Percentiles rank a stretch among this genome's conserved stretches.
phyloP scores from a whole-genome alignment of 768 basidiomycete species.

The Suillus paluster region DNA sequence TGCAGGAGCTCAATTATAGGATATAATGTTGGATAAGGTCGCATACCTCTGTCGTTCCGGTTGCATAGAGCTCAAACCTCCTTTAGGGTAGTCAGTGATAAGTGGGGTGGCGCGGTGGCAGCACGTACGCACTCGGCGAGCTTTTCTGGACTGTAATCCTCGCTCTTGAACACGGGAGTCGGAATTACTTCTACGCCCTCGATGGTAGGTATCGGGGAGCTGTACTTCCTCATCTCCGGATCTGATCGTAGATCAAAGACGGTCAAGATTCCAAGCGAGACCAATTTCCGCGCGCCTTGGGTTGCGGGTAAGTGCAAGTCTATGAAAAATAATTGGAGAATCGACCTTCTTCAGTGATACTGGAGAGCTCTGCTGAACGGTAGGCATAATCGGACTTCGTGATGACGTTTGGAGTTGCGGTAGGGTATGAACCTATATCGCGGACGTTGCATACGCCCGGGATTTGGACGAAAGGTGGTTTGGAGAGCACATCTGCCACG shows the following conservation, averaged over 20 bases:
- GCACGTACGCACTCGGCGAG: slow-evolving; percentile 79
- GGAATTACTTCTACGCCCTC: slow-evolving; percentile 65
- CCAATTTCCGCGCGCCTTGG: slow-evolving; percentile 63
- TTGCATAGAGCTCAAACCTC: slow-evolving; percentile 68
- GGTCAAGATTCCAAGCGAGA: slow-evolving; percentile 62
- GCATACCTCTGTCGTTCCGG: slow-evolving; percentile 75
- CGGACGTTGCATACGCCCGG: slow-evolving; percentile 79
- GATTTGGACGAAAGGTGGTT: slow-evolving; percentile 70
- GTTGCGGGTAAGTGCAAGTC: slow-evolving; percentile 4
- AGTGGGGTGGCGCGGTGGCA: neutral
- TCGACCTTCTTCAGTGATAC: slow-evolving; percentile 72
- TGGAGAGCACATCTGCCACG: slow-evolving; percentile 66
- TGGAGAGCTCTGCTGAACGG: slow-evolving; percentile 75
- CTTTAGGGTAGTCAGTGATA: slow-evolving; percentile 20
- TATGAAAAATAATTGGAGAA: neutral
- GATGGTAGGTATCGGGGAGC: slow-evolving; percentile 63
- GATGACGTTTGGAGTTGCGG: slow-evolving; percentile 49
- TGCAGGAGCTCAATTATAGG: slow-evolving; percentile 29
- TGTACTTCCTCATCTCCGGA: slow-evolving; percentile 77
- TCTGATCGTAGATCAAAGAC: slow-evolving; percentile 83
- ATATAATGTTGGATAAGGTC: neutral
- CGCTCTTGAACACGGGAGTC: slow-evolving; percentile 65
- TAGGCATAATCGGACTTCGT: slow-evolving; percentile 63
- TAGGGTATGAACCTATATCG: slow-evolving; percentile 69
- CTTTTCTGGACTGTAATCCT: slow-evolving; percentile 83